Evolutionary conservation across 202 grass and related monocot genomes (phyloP).

Genomic region (Digitaria exilis): DNA sequence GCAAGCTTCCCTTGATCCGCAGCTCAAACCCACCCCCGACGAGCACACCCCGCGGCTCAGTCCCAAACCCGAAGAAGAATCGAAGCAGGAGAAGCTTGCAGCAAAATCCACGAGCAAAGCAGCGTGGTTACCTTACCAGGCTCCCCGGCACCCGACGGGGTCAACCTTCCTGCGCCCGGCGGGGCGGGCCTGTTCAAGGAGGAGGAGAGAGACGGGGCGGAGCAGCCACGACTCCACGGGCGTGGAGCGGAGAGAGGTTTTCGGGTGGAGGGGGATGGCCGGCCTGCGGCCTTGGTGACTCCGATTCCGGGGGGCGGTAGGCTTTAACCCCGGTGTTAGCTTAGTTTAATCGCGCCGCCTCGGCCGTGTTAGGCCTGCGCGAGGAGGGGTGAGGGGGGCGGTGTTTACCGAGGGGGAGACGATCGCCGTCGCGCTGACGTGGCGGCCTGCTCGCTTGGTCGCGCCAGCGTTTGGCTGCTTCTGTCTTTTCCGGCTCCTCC

Average conservation of each 20-base stretch:
- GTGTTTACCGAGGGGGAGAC: constrained; percentile 1
- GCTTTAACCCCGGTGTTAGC: constrained; percentile 10
- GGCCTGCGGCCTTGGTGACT: background rate
- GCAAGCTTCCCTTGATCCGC: background rate
- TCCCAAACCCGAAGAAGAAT: background rate
- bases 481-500: background rate
- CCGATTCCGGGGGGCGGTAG: background rate
- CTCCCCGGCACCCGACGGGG: background rate
- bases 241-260: constrained; percentile 16
- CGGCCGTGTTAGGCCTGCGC: no score
- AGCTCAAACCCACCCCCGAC: constrained; percentile 30
- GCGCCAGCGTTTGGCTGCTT: background rate
- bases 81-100: background rate
- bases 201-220: background rate
- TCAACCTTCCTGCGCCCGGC: constrained; percentile 32
- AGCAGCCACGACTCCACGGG: background rate
- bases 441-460: background rate
- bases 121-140: background rate
- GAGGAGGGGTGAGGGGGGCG: no score
- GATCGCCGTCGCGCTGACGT: constrained; percentile 23
- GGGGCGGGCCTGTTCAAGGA: background rate
- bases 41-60: background rate
- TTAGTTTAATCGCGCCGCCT: constrained; percentile 4
- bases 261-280: background rate
- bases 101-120: constrained; percentile 13